These are phyloP conservation scores for Vickermania ingenoplastis DNA, from an alignment of 208 protist species.

Conservation along the genomic window DNA sequence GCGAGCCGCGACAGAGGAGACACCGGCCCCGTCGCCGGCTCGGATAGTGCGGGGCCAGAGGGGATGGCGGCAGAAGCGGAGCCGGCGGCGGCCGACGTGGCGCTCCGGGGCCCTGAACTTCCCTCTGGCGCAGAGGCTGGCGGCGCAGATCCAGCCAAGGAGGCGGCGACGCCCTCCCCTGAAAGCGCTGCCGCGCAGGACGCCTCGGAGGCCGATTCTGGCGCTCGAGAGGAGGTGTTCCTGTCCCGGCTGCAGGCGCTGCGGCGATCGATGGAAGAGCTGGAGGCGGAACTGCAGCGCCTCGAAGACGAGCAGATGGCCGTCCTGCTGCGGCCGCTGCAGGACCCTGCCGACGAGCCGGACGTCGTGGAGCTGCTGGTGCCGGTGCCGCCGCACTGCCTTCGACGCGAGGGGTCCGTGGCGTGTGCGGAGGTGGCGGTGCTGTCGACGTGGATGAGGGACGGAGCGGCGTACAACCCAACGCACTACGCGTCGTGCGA, in stretches of 20 bases:
- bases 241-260: background rate
- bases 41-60: background rate
- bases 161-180: background rate
- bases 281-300: background rate
- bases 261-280: background rate
- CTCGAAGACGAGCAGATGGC: background rate
- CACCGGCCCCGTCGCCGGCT: background rate
- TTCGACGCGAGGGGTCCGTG: background rate
- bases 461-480: constrained; percentile 37
- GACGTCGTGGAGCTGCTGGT: constrained; percentile 13
- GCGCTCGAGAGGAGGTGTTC: too few relatives aligned
- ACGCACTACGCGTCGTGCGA: constrained; percentile 28
- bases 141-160: too few relatives aligned
- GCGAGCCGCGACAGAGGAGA: background rate
- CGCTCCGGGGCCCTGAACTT: too few relatives aligned
- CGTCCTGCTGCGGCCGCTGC: background rate
- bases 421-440: constrained; percentile 13
- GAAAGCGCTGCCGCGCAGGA: too few relatives aligned
- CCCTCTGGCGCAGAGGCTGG: too few relatives aligned
- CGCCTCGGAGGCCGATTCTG: too few relatives aligned
- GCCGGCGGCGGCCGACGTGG: too few relatives aligned
- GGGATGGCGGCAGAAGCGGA: too few relatives aligned
- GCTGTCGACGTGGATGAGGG: constrained; percentile 19
- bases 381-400: background rate
- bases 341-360: background rate